These are phyloP conservation scores for Pilaira anomala DNA, from an alignment of 192 early-diverging fungal species.

Conservation along the genomic window DNA sequence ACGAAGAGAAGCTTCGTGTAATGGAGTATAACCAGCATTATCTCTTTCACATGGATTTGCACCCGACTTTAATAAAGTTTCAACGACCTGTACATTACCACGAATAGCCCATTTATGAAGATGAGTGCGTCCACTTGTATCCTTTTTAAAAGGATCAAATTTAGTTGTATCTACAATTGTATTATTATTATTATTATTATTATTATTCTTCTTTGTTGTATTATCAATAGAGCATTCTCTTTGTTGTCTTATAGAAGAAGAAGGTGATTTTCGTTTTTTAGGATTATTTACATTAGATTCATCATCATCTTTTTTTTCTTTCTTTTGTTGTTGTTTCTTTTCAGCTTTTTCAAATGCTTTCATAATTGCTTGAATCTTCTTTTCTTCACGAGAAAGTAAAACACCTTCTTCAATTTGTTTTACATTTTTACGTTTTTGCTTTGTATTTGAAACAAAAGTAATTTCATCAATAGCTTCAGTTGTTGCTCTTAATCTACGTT, in stretches of 20 bases:
- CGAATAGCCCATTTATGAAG: constrained; percentile 59
- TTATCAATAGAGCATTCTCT: constrained; percentile 25
- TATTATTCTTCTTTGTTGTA: not conserved
- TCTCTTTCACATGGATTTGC: constrained; percentile 58
- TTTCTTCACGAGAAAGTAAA: constrained; percentile 60
- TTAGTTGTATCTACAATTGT: constrained; percentile 20
- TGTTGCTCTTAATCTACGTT: constrained; percentile 23
- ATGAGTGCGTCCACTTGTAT: constrained; percentile 63
- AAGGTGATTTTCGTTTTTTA: constrained; percentile 9
- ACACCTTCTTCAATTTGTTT: not conserved
- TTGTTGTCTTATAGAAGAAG: constrained; percentile 2
- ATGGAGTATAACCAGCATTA: constrained; percentile 63
- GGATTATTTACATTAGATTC: not conserved
- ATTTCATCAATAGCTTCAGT: constrained; percentile 32
- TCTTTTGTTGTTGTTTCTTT: constrained; percentile 37
- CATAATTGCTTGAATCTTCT: constrained; percentile 64
- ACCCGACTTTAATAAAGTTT: constrained; percentile 54
- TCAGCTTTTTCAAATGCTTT: constrained; percentile 61
- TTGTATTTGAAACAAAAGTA: constrained; percentile 18
- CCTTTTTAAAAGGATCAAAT: constrained; percentile 49
- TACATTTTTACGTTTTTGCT: constrained; percentile 10
- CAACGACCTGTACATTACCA: constrained; percentile 54
- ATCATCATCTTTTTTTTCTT: not conserved
- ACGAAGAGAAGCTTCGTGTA: constrained; percentile 63
- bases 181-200: too few relatives aligned